Evolutionary conservation across 179 eudicot genomes (phyloP).

Genomic region (Silene vulgaris): DNA sequence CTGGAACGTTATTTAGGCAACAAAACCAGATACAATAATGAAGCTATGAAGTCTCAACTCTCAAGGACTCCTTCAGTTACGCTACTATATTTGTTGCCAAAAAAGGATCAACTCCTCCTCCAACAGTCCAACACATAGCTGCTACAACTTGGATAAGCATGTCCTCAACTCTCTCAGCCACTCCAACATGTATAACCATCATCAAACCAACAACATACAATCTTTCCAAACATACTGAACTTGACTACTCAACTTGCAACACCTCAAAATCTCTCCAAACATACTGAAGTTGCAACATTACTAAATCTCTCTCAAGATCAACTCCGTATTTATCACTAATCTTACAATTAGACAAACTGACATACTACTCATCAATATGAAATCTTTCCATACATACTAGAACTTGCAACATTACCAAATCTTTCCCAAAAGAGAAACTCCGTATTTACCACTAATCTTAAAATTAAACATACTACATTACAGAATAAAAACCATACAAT

Average conservation of each 20-base stretch:
- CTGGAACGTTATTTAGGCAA: neutral
- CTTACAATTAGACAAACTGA: constrained; percentile 1
- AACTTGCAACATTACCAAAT: neutral
- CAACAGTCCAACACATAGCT: neutral
- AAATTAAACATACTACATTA: neutral
- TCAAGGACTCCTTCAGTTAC: neutral
- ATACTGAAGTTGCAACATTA: neutral
- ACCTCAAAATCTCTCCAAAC: neutral
- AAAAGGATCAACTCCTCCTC: neutral
- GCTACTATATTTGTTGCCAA: neutral
- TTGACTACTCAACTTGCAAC: no score
- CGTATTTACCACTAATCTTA: neutral
- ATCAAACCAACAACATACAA: neutral
- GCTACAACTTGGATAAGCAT: neutral
- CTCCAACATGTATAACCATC: neutral
- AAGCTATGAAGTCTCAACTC: neutral
- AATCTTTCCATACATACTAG: neutral
- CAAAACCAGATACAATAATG: neutral
- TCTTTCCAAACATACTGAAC: no score
- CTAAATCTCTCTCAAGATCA: neutral
- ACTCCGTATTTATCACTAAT: neutral
- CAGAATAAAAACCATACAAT: neutral
- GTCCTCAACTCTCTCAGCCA: neutral
- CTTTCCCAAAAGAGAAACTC: neutral
- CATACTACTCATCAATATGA: neutral